Evolutionary conservation across 352 stramenopile species (phyloP).

Genomic region (Phytophthora sp.): DNA sequence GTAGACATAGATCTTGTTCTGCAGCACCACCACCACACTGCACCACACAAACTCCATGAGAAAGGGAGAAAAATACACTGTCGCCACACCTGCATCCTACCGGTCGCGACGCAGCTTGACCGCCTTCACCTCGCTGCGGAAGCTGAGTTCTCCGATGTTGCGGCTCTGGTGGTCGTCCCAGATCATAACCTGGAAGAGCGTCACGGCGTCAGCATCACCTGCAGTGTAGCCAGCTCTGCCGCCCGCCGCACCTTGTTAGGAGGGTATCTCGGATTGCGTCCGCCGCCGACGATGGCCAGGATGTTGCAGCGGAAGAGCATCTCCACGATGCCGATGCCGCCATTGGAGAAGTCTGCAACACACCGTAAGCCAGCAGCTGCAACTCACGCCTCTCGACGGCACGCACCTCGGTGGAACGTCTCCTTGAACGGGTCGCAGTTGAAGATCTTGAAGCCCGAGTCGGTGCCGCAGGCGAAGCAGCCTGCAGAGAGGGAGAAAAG

Average conservation of each 20-base stretch:
- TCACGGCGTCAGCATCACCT: not conserved
- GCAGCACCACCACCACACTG: constrained; percentile 96
- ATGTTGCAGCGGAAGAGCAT: constrained; percentile 99
- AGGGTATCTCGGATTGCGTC: constrained; percentile 92
- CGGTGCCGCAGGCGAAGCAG: constrained; percentile 95
- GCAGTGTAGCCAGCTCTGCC: not conserved
- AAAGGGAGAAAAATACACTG: not conserved
- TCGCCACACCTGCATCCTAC: constrained; percentile 28
- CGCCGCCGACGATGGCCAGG: constrained; percentile 93
- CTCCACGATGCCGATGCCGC: constrained; percentile 97
- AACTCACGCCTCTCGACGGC: not conserved
- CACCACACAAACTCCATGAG: not conserved
- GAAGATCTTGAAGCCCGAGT: constrained; percentile 98
- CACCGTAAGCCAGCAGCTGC: not conserved
- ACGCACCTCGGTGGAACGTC: constrained; percentile 93
- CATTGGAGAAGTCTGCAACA: constrained; percentile 89
- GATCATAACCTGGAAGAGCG: constrained; percentile 93
- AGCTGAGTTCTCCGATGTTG: constrained; percentile 98
- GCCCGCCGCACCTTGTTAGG: constrained; percentile 91
- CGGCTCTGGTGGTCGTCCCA: constrained; percentile 99
- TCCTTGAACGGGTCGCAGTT: constrained; percentile 98
- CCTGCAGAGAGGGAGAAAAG: constrained; percentile 41
- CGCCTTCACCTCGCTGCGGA: constrained; percentile 96
- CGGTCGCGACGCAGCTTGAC: constrained; percentile 96
- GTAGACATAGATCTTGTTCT: constrained; percentile 98